Base-by-base conservation (phyloP, 495 filamentous ascomycete species). In the Hyaloscypha finlandica region DNA sequence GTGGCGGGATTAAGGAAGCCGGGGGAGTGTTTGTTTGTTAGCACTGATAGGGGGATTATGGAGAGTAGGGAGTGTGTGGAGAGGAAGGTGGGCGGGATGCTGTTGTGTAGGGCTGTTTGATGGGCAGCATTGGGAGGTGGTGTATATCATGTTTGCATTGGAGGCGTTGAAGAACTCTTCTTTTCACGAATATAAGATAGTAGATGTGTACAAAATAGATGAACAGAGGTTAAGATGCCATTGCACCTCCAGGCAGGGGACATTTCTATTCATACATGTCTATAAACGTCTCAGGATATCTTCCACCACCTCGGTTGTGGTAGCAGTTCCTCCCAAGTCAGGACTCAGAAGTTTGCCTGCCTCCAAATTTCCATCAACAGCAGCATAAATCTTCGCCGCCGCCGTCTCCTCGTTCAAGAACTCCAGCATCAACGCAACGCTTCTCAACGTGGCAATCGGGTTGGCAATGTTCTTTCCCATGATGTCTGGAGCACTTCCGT, bases 401-500 rank as follows among this genome's bases (percentile, higher is more conserved):
- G 95, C 95, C 67, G 85, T 81, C 76, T 90, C 88, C 82, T 97
- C 89, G 25, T 89, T 86, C 70, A 97, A 77, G 79, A 99, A 99
- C 82, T 97, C 94, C 68, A 99, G 83, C 94, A 98, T 97, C 73
- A 97, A 83, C 52, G 89, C 95, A 25, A 93, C 89, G 78, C 91
- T 95, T 76, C 95, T 84, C 69, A 98, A 84, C 20, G 94, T 99
- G 53, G 95, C 95, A 75, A 99, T 92, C 56, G 95, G 95, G 81
- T 99, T 98, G 71, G 95, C 92, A 74, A 99, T 92, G 59, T 89
- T 88, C 81, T 88, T 81, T 63, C 96, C 96, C 86, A 92, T 87
- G 74, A 99, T 99, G 75, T 99, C 95, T 11, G 95, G 95, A 57
- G 95, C 95, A 74, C 87, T 91, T 31, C 95, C 95, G 79, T 99